Percentiles rank a stretch among this genome's conserved stretches.
Evolutionary conservation across 2,329 filamentous ascomycete genomes (phyloP).

Genomic region (Verticillium albo-atrum): DNA sequence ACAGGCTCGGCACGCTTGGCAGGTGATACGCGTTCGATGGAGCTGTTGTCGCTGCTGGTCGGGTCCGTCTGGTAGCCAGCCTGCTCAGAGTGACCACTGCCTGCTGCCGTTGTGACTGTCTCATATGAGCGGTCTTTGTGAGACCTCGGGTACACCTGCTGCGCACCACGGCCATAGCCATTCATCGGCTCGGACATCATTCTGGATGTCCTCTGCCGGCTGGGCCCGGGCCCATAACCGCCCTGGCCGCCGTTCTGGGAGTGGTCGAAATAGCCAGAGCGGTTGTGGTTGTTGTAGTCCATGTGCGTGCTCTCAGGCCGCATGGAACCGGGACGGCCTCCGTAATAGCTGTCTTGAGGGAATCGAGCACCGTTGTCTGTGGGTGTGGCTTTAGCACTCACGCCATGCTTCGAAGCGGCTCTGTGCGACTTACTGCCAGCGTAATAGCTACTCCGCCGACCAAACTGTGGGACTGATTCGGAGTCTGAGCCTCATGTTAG

Average conservation of each 20-base stretch:
- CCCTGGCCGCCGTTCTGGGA: slow-evolving; percentile 16
- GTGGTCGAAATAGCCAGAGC: slow-evolving; percentile 39
- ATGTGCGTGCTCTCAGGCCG: slow-evolving; percentile 35
- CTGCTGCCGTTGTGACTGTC: slow-evolving; percentile 74
- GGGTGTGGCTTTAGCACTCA: slow-evolving; percentile 15
- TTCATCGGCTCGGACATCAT: slow-evolving; percentile 42
- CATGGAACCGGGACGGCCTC: slow-evolving; percentile 35
- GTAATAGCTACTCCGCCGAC: slow-evolving; percentile 58
- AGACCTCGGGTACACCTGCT: slow-evolving; percentile 47
- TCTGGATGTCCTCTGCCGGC: slow-evolving; percentile 31
- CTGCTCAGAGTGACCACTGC: slow-evolving; percentile 70
- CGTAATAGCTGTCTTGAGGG: slow-evolving; percentile 49
- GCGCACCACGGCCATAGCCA: slow-evolving; percentile 28
- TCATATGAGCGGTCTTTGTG: slow-evolving; percentile 79
- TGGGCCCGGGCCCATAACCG: slow-evolving; percentile 25
- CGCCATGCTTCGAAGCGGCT: background rate
- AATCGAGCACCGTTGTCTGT: slow-evolving; percentile 36
- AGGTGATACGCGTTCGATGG: slow-evolving; percentile 66
- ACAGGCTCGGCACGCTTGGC: slow-evolving; percentile 46
- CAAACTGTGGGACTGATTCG: slow-evolving; percentile 43
- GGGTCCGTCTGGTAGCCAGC: slow-evolving; percentile 82
- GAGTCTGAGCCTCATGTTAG: slow-evolving; percentile 32
- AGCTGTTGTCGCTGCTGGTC: slow-evolving; percentile 85
- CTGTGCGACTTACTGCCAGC: slow-evolving; percentile 16
- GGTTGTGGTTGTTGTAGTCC: slow-evolving; percentile 28